phyloP scores from a whole-genome alignment of 2,329 filamentous ascomycete genomes.

The Curvularia sp. region DNA sequence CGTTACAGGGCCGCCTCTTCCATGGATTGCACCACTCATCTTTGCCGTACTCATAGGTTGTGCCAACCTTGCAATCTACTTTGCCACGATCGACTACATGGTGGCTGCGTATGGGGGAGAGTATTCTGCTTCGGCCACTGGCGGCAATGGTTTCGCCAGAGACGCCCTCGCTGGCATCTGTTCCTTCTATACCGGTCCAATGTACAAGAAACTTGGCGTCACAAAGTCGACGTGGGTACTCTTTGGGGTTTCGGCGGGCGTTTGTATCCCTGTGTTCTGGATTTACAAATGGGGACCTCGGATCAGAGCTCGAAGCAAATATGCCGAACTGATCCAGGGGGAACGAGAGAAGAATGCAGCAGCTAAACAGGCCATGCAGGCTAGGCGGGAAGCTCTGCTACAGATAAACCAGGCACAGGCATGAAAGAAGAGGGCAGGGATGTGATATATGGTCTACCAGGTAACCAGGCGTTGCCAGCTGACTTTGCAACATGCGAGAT shows the following conservation, averaged over 20 bases:
- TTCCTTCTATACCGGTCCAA: slow-evolving; percentile 61
- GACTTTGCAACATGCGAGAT: neutral
- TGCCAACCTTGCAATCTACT: slow-evolving; percentile 74
- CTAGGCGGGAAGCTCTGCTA: neutral
- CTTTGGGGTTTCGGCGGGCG: slow-evolving; percentile 57
- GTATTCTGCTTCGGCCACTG: slow-evolving; percentile 77
- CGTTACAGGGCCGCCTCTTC: slow-evolving; percentile 66
- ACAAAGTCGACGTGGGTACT: slow-evolving; percentile 52
- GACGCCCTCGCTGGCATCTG: slow-evolving; percentile 77
- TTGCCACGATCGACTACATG: slow-evolving; percentile 82
- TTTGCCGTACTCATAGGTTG: slow-evolving; percentile 67
- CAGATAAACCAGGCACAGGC: neutral
- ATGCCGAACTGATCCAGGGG: slow-evolving; percentile 32
- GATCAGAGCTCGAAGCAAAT: slow-evolving; percentile 54
- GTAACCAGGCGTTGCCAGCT: neutral
- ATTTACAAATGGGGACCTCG: slow-evolving; percentile 64
- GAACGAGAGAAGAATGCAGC: slow-evolving; percentile 31
- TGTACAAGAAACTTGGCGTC: slow-evolving; percentile 41
- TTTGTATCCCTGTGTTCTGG: slow-evolving; percentile 62
- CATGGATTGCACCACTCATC: slow-evolving; percentile 64
- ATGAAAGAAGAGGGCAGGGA: neutral
- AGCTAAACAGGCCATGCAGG: slow-evolving; percentile 10
- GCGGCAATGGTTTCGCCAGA: slow-evolving; percentile 76
- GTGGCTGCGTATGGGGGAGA: slow-evolving; percentile 71
- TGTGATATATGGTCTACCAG: neutral